These are phyloP conservation scores for Paecilomyces sp. DNA, from an alignment of 2,329 filamentous ascomycete species.

Conservation along the genomic window DNA sequence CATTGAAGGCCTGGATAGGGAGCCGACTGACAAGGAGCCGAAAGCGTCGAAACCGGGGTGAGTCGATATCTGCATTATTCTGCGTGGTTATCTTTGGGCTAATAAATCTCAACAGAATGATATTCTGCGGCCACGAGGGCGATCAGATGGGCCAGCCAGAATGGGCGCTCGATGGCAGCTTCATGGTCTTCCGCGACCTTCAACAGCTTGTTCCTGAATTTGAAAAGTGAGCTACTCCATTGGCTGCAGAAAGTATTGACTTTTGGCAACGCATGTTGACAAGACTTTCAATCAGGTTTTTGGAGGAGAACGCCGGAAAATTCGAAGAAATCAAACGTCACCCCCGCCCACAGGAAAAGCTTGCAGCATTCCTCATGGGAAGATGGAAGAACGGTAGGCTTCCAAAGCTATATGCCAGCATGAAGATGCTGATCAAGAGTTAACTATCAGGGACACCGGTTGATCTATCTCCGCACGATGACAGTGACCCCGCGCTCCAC, in stretches of 20 bases:
- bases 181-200: slow-evolving; percentile 39
- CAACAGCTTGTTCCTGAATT: slow-evolving; percentile 41
- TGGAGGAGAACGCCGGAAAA: slow-evolving; percentile 22
- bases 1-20: slow-evolving; percentile 23
- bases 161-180: slow-evolving; percentile 41
- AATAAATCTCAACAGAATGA: slow-evolving; percentile 20
- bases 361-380: slow-evolving; percentile 38
- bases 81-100: neutral
- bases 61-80: slow-evolving; percentile 1
- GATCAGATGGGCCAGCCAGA: slow-evolving; percentile 20
- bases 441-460: slow-evolving; percentile 24
- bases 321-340: slow-evolving; percentile 12
- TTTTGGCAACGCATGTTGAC: neutral
- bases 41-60: slow-evolving; percentile 18
- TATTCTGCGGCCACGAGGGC: slow-evolving; percentile 31
- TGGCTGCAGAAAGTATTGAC: neutral
- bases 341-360: slow-evolving; percentile 10
- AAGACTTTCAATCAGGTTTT: slow-evolving; percentile 16
- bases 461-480: slow-evolving; percentile 20
- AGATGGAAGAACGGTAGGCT: slow-evolving; percentile 35
- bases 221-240: slow-evolving; percentile 14
- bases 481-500: slow-evolving; percentile 23
- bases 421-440: neutral
- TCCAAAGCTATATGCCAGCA: neutral
- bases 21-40: slow-evolving; percentile 5